Evolutionary conservation across 1,139 yeast species (phyloP), one percentile per base, ranked within the genome.

Genomic region (Eremothecium gossypii): DNA sequence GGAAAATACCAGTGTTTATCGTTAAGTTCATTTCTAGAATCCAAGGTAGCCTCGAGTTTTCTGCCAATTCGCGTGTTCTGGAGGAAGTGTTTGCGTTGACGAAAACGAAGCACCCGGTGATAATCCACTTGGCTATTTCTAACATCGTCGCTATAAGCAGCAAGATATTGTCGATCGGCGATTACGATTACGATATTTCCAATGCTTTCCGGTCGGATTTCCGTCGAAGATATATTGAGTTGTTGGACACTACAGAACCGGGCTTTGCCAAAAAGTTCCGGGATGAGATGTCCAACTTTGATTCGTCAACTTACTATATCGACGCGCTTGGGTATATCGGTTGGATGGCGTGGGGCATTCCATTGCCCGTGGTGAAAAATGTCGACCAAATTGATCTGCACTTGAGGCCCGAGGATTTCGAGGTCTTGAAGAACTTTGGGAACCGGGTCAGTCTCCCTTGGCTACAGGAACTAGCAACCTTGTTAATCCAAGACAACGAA

Each of bases 311-410:
- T 1, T 82, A 67, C 53, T 82, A 64, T 50, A 66, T 81, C 48
- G 91, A 83, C 54, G 69, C 70, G 28, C 74, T 71, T 42, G 66
- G 73, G 2, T 70, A 67, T 55, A 64, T 67, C 9, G 95, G 96
- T 0, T 84, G 93, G 81, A 63, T 84, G 12, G 80, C 82, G 40
- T 86, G 96, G 95, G 85, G 81, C 12, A 64, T 74, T 8, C 49
- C 64, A 0, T 58, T 84, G 63, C 58, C 63, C 28, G 93, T 74
- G 1, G 44, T 59, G 4, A 49, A 49, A 7, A 33, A 55, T 9
- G 39, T 39, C 7, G 41, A 43, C 1, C 48, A 61, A 5, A 50
- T 57, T 7, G 61, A 64, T 1, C 50, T 73, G 27, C 54, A 63
- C 8, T 64, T 76, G 31, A 60, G 58, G 4, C 66, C 63, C 1